These are phyloP conservation scores for Thamnidium elegans DNA, from an alignment of 192 early-diverging fungal genomes.

Conservation along the genomic window DNA sequence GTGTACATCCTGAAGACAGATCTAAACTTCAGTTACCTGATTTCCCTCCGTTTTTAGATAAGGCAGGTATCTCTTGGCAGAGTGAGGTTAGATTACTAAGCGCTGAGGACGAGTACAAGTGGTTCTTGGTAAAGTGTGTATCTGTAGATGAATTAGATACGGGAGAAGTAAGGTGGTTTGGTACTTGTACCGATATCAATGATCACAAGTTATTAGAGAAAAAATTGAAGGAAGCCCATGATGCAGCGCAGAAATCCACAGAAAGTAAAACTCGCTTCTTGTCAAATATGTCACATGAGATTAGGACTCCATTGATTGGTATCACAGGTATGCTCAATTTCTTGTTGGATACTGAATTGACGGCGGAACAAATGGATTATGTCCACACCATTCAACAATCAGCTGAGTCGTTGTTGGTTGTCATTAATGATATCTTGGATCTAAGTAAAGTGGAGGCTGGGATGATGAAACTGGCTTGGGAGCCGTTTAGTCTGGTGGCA, in stretches of 20 bases:
- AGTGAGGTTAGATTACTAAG: conserved; percentile 45
- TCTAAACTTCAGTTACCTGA: conserved; percentile 45
- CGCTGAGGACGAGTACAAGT: conserved; percentile 44
- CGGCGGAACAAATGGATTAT: conserved; percentile 75
- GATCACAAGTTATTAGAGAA: conserved; percentile 58
- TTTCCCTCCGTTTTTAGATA: conserved; percentile 20
- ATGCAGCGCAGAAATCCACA: conserved; percentile 56
- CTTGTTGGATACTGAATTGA: conserved; percentile 72
- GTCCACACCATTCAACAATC: conserved; percentile 75
- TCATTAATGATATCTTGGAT: conserved; percentile 85
- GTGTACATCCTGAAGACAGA: conserved; percentile 54
- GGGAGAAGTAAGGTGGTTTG: conserved; percentile 51
- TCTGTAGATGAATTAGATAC: conserved; percentile 49
- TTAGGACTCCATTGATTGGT: conserved; percentile 80
- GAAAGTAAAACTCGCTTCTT: conserved; percentile 61
- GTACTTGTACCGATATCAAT: conserved; percentile 60
- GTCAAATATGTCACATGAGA: conserved; percentile 68
- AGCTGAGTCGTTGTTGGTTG: conserved; percentile 69
- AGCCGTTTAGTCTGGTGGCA: conserved; percentile 59
- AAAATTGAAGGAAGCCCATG: conserved; percentile 55
- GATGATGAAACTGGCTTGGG: conserved; percentile 75
- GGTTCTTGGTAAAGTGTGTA: conserved; percentile 58
- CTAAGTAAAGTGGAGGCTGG: conserved; percentile 82
- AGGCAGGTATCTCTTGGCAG: conserved; percentile 42
- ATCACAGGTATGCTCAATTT: conserved; percentile 75